Base-by-base conservation (phyloP, 2,329 filamentous ascomycete species). In the Sarocladiaceae sp. region DNA sequence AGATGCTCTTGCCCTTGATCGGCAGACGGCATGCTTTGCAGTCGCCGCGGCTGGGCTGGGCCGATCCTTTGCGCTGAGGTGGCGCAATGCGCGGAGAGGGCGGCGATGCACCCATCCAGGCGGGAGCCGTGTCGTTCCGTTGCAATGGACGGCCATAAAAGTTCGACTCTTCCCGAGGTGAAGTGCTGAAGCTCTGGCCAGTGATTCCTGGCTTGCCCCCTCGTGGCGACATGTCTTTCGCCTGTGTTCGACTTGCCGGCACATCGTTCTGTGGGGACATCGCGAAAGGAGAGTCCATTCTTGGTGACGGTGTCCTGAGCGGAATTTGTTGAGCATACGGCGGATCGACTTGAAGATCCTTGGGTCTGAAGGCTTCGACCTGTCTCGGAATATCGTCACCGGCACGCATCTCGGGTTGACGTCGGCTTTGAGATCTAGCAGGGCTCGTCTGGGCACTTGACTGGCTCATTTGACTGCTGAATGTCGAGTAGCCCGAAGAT, bases 1-100 rank as follows among this genome's bases (percentile, higher is more conserved):
- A 95, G 47, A 98, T 82, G 1, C 89, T 95, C 66, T 96, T 97
- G 16, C 89, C 91, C 34, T 80, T 78, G 55, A 98, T 97, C 6
- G 75, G 69, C 35, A 84, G 70, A 3, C 78, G 73, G 62, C 93
- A 98, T 1, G 87, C 86, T 56, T 88, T 87, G 68, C 93, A 98
- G 50, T 79, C 80, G 2, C 88, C 87, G 45, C 87, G 84, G 13
- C 75, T 75, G 1, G 69, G 61, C 10, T 64, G 49, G 16, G 69
- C 66, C 10, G 64, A 67, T 31, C 64, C 60, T 39, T 60, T 57
- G 18, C 61, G 59, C 44, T 55, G 47, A 1, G 61, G 53, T 2
- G 58, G 27, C 6, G 49, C 20, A n/a, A 35, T 13, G 33, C 42
- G n/a, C 43, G 43, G 16, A 24, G 41, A 18, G 10, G 44, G 20